phyloP scores from a whole-genome alignment of 139 green algal genomes.

The Picochlorum sp. region DNA sequence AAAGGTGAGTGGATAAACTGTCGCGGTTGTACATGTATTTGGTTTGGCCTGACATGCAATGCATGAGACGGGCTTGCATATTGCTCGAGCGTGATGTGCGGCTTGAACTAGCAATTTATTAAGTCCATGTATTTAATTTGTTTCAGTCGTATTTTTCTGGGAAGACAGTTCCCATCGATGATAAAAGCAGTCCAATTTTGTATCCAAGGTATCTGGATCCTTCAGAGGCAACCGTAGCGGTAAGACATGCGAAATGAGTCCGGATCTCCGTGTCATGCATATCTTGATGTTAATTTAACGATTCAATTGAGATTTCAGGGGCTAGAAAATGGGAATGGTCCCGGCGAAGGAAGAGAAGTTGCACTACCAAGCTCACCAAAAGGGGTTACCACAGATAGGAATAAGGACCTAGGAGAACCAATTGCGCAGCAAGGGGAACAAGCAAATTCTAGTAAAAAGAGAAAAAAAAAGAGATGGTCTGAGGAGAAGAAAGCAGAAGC shows the following conservation, averaged over 20 bases:
- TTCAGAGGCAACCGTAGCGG: constrained; percentile 5
- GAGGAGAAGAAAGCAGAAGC: constrained; percentile 22
- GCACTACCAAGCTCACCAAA: too few species aligned
- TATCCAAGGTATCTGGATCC: constrained; percentile 12
- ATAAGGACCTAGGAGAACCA: neutral
- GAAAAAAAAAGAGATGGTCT: constrained; percentile 22
- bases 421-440: neutral
- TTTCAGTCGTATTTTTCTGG: constrained; percentile 23
- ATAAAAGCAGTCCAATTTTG: constrained; percentile 14
- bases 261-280: too few species aligned
- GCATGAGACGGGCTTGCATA: too few species aligned
- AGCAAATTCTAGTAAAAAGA: constrained; percentile 1
- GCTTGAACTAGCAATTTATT: neutral
- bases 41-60: too few species aligned
- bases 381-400: too few species aligned
- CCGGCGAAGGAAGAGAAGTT: too few species aligned
- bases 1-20: too few species aligned
- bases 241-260: too few species aligned
- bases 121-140: neutral
- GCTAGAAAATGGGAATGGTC: too few species aligned
- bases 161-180: neutral
- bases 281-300: too few species aligned
- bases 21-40: too few species aligned
- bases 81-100: too few species aligned
- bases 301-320: neutral